A percentile compares a stretch with the other conserved stretches of the same genome.
Conservation (phyloP, 2,329 filamentous ascomycete genomes). For the Paraphaeosphaeria sporulosa region DNA sequence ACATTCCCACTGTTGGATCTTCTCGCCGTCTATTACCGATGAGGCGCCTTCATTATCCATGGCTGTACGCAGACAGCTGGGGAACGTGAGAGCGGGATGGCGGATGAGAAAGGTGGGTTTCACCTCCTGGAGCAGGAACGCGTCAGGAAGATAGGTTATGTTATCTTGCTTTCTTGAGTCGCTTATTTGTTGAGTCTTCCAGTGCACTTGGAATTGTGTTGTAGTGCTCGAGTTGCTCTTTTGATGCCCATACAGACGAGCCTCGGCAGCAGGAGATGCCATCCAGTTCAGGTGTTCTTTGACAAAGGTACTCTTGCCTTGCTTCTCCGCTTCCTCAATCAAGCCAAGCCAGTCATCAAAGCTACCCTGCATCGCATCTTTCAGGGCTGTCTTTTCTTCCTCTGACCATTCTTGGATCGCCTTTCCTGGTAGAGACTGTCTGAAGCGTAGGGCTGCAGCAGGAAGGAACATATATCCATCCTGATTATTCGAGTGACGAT, state of each 20-base stretch:
- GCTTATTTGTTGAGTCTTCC: not conserved
- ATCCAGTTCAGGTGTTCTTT: conserved; percentile 33
- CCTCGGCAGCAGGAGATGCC: conserved; percentile 20
- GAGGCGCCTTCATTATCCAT: conserved; percentile 24
- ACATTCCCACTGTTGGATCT: conserved; percentile 23
- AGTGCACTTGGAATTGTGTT: not conserved
- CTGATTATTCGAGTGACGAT: conserved; percentile 17
- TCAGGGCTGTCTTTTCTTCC: conserved; percentile 13
- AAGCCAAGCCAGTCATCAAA: conserved; percentile 15
- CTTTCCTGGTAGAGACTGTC: conserved; percentile 16
- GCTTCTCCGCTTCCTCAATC: conserved; percentile 9
- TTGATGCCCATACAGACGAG: conserved; percentile 11
- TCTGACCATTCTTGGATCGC: conserved; percentile 17
- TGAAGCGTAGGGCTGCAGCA: conserved; percentile 19
- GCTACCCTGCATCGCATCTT: conserved; percentile 14
- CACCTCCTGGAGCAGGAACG: conserved; percentile 13
- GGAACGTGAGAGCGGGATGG: conserved; percentile 29
- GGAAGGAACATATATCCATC: conserved; percentile 34
- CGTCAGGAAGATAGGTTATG: conserved; percentile 24
- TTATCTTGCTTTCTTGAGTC: conserved; percentile 12
- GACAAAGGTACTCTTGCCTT: conserved; percentile 21
- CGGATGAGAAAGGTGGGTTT: conserved; percentile 30
- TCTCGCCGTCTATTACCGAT: conserved; percentile 1
- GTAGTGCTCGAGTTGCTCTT: not conserved
- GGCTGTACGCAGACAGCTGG: conserved; percentile 24